Percentiles rank a stretch among this genome's conserved stretches.
Conservation (phyloP, 169 alveolate species). For the Sarcocystis neurona region DNA sequence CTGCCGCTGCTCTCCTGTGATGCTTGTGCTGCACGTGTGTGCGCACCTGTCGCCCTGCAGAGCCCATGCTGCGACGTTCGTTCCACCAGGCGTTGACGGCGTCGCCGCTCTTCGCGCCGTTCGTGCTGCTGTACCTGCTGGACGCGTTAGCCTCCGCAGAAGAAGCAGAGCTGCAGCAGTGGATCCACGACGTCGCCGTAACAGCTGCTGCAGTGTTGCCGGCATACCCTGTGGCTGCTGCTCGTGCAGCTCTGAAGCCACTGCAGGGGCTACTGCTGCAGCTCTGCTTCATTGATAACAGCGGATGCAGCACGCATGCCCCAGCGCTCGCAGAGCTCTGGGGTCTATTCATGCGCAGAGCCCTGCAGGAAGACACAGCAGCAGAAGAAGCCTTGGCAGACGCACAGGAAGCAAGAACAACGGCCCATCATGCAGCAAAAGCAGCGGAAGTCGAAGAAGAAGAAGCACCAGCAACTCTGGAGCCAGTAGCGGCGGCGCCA, state of each 20-base stretch:
- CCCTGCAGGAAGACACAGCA: background rate
- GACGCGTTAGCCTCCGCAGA: constrained; percentile 21
- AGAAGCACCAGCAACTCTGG: too few relatives aligned
- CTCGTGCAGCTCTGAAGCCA: background rate
- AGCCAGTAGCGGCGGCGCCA: too few relatives aligned
- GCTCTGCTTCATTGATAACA: background rate
- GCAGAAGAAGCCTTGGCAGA: background rate
- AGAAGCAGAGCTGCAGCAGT: constrained; percentile 2
- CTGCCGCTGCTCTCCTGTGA: too few relatives aligned
- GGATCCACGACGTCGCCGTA: background rate
- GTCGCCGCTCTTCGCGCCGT: constrained; percentile 28
- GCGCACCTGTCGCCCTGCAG: too few relatives aligned
- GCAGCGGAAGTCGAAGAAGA: background rate
- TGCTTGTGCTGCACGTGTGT: too few relatives aligned
- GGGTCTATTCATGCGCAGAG: background rate
- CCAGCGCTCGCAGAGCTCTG: background rate
- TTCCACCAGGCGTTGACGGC: constrained; percentile 15
- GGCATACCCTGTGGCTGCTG: background rate
- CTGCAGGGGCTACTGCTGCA: constrained; percentile 15
- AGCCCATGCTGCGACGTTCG: background rate
- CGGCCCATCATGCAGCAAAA: background rate
- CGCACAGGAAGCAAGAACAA: background rate
- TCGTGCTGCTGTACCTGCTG: constrained; percentile 18
- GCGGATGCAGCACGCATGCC: constrained; percentile 5
- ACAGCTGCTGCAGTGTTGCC: constrained; percentile 13